Conservation (phyloP, 805 yeast species). For the Clavispora santaluciae region DNA sequence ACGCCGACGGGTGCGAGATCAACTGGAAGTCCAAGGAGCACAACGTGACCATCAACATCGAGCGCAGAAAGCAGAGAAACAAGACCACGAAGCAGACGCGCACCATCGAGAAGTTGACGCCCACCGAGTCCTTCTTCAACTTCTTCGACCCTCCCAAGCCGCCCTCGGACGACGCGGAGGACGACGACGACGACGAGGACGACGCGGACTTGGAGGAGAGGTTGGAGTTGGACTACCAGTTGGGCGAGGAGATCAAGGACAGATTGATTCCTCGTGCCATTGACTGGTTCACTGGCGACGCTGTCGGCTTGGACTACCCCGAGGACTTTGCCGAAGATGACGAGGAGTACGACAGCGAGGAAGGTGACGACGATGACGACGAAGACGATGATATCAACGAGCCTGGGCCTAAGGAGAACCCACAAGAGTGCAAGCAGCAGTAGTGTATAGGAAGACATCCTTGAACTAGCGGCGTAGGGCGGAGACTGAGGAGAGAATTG, state of each 20-base stretch:
- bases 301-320: conserved; percentile 64
- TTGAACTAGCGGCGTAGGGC: no score
- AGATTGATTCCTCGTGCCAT: conserved; percentile 93
- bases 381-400: conserved; percentile 61
- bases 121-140: conserved; percentile 92
- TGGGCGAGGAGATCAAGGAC: conserved; percentile 95
- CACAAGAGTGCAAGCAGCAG: conserved; percentile 77
- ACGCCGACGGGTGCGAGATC: conserved; percentile 86
- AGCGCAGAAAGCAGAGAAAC: conserved; percentile 95
- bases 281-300: conserved; percentile 98
- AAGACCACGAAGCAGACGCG: conserved; percentile 95
- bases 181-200: conserved; percentile 54
- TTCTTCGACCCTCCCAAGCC: conserved; percentile 92
- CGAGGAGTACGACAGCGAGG: conserved; percentile 57
- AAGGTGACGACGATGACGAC: conserved; percentile 56
- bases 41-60: conserved; percentile 81
- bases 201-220: conserved; percentile 75
- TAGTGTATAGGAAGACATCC: conserved; percentile 19
- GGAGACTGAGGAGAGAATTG: no score
- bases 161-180: conserved; percentile 51
- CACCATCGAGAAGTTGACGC: conserved; percentile 89
- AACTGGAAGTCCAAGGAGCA: conserved; percentile 76
- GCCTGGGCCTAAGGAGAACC: conserved; percentile 49
- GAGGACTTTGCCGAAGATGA: conserved; percentile 59
- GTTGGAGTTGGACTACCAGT: conserved; percentile 86